phyloP scores from a whole-genome alignment of 495 filamentous ascomycete genomes.

The Penicillium waksmanii region DNA sequence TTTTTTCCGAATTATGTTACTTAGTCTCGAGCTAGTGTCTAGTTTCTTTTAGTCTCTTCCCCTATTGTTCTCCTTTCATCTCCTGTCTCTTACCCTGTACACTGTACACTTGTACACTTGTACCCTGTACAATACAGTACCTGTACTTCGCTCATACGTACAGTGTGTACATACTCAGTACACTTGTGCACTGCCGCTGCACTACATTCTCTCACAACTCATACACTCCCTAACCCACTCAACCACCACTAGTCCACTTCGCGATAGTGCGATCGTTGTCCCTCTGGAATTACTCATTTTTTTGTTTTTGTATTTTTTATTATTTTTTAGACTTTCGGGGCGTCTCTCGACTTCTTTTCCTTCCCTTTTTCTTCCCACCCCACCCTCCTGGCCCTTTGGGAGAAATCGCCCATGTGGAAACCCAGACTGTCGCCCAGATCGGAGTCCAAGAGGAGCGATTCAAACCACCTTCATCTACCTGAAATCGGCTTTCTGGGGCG shows the following conservation, averaged over 20 bases:
- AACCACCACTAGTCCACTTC: slow-evolving; percentile 15
- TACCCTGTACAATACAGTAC: neutral
- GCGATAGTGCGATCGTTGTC: slow-evolving; percentile 21
- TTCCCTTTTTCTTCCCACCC: slow-evolving; percentile 21
- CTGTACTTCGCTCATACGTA: neutral
- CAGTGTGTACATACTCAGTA: too few relatives aligned
- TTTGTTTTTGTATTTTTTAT: slow-evolving; percentile 13
- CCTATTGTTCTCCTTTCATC: neutral
- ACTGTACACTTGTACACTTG: neutral
- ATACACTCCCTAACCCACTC: neutral
- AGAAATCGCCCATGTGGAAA: slow-evolving; percentile 48
- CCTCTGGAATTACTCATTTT: slow-evolving; percentile 18
- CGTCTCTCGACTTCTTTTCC: slow-evolving; percentile 15
- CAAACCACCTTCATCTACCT: slow-evolving; percentile 36
- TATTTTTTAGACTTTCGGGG: slow-evolving; percentile 20
- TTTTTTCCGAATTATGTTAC: slow-evolving; percentile 10
- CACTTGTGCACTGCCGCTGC: too few relatives aligned
- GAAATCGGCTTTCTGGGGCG: slow-evolving; percentile 47
- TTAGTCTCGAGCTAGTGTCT: slow-evolving; percentile 2
- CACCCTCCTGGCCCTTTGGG: slow-evolving; percentile 23
- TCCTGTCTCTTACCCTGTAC: neutral
- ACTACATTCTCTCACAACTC: neutral
- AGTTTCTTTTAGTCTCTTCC: neutral
- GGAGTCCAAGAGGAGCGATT: slow-evolving; percentile 44
- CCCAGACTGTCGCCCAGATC: slow-evolving; percentile 49